Evolutionary conservation across 495 filamentous ascomycete species (phyloP).

Genomic region (Aspergillus steynii): DNA sequence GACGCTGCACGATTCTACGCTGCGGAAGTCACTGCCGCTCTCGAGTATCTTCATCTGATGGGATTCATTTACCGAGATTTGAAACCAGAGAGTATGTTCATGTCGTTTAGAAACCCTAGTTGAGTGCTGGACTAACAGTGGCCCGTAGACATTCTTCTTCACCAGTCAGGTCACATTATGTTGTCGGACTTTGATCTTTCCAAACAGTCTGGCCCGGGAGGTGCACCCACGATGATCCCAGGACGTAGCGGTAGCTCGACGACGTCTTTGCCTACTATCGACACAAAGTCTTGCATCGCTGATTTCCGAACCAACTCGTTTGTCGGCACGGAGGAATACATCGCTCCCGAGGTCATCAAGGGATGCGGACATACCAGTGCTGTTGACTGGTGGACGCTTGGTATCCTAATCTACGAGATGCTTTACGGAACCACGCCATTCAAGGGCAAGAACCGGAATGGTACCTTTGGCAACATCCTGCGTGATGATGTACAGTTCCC

Average conservation of each 20-base stretch:
- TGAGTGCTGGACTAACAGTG: slow-evolving; percentile 11
- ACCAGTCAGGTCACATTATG: slow-evolving; percentile 99
- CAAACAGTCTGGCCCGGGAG: slow-evolving; percentile 95
- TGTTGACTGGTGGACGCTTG: slow-evolving; percentile 98
- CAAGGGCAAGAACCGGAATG: slow-evolving; percentile 98
- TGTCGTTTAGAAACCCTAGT: neutral
- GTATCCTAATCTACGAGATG: slow-evolving; percentile 98
- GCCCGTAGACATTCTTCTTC: slow-evolving; percentile 82
- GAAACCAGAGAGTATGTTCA: slow-evolving; percentile 90
- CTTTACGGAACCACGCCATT: slow-evolving; percentile 98
- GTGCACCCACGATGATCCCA: slow-evolving; percentile 95
- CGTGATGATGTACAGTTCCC: slow-evolving; percentile 94
- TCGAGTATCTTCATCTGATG: slow-evolving; percentile 98
- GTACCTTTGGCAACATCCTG: slow-evolving; percentile 96
- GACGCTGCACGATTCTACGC: slow-evolving; percentile 98
- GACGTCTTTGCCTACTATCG: slow-evolving; percentile 86
- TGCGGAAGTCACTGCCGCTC: slow-evolving; percentile 93
- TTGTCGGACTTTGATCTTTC: slow-evolving; percentile 98
- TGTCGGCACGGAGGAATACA: slow-evolving; percentile 98
- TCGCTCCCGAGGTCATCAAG: slow-evolving; percentile 97
- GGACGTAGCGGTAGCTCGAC: slow-evolving; percentile 79
- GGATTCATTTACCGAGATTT: slow-evolving; percentile 98
- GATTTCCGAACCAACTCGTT: slow-evolving; percentile 99
- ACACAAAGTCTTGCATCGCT: slow-evolving; percentile 97
- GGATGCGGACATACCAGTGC: slow-evolving; percentile 97